phyloP scores from a whole-genome alignment of 495 filamentous ascomycete genomes.

The Apodospora peruviana region DNA sequence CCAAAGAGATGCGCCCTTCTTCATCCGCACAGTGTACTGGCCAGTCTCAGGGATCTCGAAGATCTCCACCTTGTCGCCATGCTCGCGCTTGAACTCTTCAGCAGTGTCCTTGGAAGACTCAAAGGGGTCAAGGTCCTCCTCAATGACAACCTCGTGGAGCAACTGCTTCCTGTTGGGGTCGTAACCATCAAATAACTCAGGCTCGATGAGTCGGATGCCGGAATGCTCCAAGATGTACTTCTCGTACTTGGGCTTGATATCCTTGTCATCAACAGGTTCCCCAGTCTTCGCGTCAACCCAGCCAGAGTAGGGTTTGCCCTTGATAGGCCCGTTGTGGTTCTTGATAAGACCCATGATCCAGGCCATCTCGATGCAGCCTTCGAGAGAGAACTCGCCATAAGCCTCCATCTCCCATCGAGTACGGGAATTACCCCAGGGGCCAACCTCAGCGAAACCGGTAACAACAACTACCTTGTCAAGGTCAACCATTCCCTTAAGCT shows the following conservation, averaged over 20 bases:
- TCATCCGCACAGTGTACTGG: slow-evolving; percentile 88
- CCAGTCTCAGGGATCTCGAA: slow-evolving; percentile 94
- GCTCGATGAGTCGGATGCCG: slow-evolving; percentile 96
- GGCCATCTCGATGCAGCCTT: slow-evolving; percentile 98
- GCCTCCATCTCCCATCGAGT: slow-evolving; percentile 99
- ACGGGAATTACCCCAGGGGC: slow-evolving; percentile 96
- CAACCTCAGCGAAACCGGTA: slow-evolving; percentile 92
- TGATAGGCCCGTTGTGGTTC: slow-evolving; percentile 97
- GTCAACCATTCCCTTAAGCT: slow-evolving; percentile 96
- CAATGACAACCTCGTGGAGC: slow-evolving; percentile 92
- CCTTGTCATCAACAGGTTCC: slow-evolving; percentile 96
- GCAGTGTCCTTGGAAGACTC: slow-evolving; percentile 96
- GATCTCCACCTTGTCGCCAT: slow-evolving; percentile 94
- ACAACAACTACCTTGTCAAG: slow-evolving; percentile 96
- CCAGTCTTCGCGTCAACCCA: slow-evolving; percentile 95
- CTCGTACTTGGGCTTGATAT: slow-evolving; percentile 94
- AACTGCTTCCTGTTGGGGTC: slow-evolving; percentile 98
- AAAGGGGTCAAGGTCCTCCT: slow-evolving; percentile 95
- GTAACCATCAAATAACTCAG: slow-evolving; percentile 94
- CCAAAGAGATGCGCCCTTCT: slow-evolving; percentile 88
- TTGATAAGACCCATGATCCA: slow-evolving; percentile 99
- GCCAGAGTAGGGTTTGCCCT: slow-evolving; percentile 92
- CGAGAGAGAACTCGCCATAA: slow-evolving; percentile 90
- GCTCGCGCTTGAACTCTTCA: slow-evolving; percentile 93
- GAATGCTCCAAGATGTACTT: slow-evolving; percentile 93